Evolutionary conservation across 805 yeast genomes (phyloP).

Genomic region (Wickerhamiella sergipiensis): DNA sequence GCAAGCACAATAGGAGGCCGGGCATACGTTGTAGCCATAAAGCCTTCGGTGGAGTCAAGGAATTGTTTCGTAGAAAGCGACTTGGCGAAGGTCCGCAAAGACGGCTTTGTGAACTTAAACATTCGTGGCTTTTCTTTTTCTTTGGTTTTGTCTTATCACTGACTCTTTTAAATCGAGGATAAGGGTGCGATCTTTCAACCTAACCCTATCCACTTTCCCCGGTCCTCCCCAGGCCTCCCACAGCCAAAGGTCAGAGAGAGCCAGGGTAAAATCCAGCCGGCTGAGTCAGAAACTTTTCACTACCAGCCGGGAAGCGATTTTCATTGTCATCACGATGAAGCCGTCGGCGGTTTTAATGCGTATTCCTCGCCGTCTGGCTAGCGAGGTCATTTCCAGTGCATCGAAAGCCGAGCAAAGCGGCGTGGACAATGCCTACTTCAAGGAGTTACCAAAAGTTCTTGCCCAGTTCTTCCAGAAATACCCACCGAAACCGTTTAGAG

Average conservation of each 20-base stretch:
- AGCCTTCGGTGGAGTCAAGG: conserved; percentile 5
- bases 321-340: conserved; percentile 16
- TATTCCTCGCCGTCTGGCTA: conserved; percentile 18
- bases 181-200: background rate
- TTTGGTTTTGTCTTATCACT: background rate
- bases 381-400: conserved; percentile 18
- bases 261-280: too few relatives aligned
- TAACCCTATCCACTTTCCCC: too few relatives aligned
- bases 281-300: background rate
- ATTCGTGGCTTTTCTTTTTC: too few relatives aligned
- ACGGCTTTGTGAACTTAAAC: background rate
- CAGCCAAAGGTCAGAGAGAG: too few relatives aligned
- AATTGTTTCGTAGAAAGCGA: background rate
- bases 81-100: background rate
- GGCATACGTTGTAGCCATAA: conserved; percentile 26
- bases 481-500: conserved; percentile 71
- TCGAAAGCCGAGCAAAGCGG: conserved; percentile 22
- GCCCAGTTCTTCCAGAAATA: conserved; percentile 64
- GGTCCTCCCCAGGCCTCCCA: too few relatives aligned
- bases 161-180: background rate
- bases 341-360: conserved; percentile 13
- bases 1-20: conserved; percentile 48
- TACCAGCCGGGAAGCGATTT: background rate
- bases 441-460: conserved; percentile 53
- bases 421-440: conserved; percentile 27